Base-by-base conservation (phyloP, 2,329 filamentous ascomycete genomes). In the Phyllosticta citrichinensis region DNA sequence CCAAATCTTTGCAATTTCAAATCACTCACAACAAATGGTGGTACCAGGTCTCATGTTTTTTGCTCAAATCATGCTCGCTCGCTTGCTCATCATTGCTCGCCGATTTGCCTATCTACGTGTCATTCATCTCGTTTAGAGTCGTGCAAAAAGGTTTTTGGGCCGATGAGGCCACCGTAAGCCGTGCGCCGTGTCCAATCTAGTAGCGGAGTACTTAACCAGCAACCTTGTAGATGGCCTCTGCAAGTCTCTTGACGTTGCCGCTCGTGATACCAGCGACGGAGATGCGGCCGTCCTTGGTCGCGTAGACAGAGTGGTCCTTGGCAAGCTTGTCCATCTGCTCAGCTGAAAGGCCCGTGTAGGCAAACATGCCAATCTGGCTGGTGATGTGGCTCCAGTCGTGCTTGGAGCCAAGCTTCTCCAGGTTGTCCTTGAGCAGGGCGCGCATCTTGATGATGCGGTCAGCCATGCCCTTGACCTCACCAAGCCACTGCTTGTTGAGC, bases 321-420 rank as follows among this genome's bases (percentile, higher is more conserved):
- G 92, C 90, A 64, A 99, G 82, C 70, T 80, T 80, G 61, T 93
- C 88, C 90, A 97, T 97, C 80, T 97, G 89, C 78, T 93, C 87
- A 60, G 92, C 80, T 69, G 82, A 93, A 70, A 99, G 81, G 64
- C 94, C 94, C 58, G 94, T 99, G 83, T 96, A 99, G 69, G 94
- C 93, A 73, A 99, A 99, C 94, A 99, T 99, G 80, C 94, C 94
- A 71, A 99, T 99, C 84, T 84, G 74, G 78, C 83, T 92, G 68
- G 94, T 97, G 79, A 99, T 99, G 83, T 99, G 94, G 75, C 87
- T 89, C 94, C 94, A 99, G 81, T 97, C 90, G 78, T 95, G 91
- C 83, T 91, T 91, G 81, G 89, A 94, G 74, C 93, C 93, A 64
- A 97, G 85, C 77, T 89, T 87, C 84, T 97, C 90, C 61, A 99